phyloP scores from a whole-genome alignment of 176 grass and related monocot genomes.

The Carex parvula region DNA sequence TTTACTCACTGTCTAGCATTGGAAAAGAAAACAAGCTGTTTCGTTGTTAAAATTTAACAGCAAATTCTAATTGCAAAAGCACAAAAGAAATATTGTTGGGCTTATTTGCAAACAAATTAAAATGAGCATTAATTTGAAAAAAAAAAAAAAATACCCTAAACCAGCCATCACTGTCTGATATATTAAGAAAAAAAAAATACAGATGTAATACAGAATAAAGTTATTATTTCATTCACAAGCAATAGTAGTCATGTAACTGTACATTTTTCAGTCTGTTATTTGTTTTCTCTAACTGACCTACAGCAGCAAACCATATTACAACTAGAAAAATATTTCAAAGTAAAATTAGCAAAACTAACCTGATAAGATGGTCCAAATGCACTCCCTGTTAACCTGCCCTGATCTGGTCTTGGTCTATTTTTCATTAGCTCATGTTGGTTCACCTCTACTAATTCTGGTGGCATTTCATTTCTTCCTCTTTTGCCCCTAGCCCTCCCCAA shows the following conservation, averaged over 20 bases:
- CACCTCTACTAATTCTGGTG: constrained; percentile 71
- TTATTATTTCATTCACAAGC: neutral
- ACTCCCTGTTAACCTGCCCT: constrained; percentile 71
- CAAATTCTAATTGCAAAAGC: neutral
- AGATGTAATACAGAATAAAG: neutral
- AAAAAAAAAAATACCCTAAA: neutral
- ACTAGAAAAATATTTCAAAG: neutral
- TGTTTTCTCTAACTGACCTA: neutral
- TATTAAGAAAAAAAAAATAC: neutral
- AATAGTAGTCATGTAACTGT: neutral
- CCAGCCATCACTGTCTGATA: neutral
- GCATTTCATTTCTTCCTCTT: constrained; percentile 71
- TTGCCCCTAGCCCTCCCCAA: constrained; percentile 66
- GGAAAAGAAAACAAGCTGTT: neutral
- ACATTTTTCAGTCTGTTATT: neutral
- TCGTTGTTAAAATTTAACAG: neutral
- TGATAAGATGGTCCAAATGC: constrained; percentile 94
- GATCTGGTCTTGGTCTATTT: constrained; percentile 79
- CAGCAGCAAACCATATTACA: neutral
- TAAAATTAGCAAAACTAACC: constrained; percentile 35
- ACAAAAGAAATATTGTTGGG: neutral
- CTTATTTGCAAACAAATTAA: neutral
- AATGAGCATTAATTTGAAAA: neutral
- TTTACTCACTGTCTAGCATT: neutral
- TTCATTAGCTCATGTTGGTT: constrained; percentile 90